Evolutionary conservation across 352 stramenopile genomes (phyloP).

Genomic region (Phytophthora citricola): DNA sequence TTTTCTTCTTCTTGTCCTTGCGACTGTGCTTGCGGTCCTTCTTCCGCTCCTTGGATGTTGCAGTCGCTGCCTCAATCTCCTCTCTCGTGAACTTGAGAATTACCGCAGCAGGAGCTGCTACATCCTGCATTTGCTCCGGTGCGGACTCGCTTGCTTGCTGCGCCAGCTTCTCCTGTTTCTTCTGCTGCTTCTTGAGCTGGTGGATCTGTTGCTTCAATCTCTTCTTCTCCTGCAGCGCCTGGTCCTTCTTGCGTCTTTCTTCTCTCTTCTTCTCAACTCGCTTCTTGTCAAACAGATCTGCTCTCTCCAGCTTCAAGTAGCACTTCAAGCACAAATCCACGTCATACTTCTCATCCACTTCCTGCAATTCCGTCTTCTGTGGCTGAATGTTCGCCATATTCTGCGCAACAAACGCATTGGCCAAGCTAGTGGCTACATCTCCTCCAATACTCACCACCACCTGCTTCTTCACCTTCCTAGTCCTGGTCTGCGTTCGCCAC

Average conservation of each 20-base stretch:
- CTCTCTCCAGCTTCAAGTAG: slow-evolving; percentile 73
- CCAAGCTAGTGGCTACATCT: slow-evolving; percentile 1
- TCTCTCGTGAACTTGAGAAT: slow-evolving; percentile 47
- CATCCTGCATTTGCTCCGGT: slow-evolving; percentile 6
- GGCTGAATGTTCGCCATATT: slow-evolving; percentile 14
- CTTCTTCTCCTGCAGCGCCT: slow-evolving; percentile 50
- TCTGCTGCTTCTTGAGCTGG: slow-evolving; percentile 68
- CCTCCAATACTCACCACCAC: background rate
- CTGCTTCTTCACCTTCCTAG: slow-evolving; percentile 27
- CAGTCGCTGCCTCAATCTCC: slow-evolving; percentile 44
- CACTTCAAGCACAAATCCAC: slow-evolving; percentile 75
- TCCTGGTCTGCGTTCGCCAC: slow-evolving; percentile 57
- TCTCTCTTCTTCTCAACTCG: slow-evolving; percentile 42
- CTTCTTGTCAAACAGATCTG: slow-evolving; percentile 73
- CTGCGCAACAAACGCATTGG: slow-evolving; percentile 17
- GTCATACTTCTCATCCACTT: slow-evolving; percentile 31
- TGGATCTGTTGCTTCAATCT: slow-evolving; percentile 54
- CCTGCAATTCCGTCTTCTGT: slow-evolving; percentile 15
- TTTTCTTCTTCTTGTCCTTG: slow-evolving; percentile 67
- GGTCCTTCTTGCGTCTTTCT: slow-evolving; percentile 42
- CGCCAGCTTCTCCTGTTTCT: slow-evolving; percentile 59
- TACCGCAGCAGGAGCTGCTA: slow-evolving; percentile 4
- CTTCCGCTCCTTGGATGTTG: slow-evolving; percentile 42
- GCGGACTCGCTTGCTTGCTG: slow-evolving; percentile 13
- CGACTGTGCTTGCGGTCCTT: slow-evolving; percentile 67